These are phyloP conservation scores for Fusarium tanahbumbuense DNA, from an alignment of 2,329 filamentous ascomycete species.

Conservation along the genomic window DNA sequence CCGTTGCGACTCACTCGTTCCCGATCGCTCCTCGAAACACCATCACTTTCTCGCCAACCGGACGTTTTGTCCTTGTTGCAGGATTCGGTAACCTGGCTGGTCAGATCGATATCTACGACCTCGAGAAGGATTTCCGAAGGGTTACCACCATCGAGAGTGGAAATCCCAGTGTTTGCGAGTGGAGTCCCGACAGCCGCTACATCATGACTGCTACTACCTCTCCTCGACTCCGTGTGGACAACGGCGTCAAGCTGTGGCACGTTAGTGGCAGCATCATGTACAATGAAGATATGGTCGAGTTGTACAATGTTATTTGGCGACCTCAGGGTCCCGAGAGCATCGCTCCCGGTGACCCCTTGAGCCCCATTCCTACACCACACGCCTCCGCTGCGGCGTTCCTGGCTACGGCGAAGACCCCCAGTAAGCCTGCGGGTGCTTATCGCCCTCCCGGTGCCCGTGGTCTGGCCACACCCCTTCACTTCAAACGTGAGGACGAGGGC, in stretches of 20 bases:
- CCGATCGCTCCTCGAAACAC: conserved; percentile 91
- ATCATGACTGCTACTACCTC: conserved; percentile 98
- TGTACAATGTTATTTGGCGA: conserved; percentile 92
- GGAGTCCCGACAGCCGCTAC: conserved; percentile 95
- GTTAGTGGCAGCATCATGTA: conserved; percentile 91
- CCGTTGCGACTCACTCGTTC: conserved; percentile 85
- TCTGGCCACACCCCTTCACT: conserved; percentile 87
- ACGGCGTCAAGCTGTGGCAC: conserved; percentile 96
- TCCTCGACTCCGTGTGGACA: conserved; percentile 93
- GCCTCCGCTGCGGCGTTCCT: conserved; percentile 84
- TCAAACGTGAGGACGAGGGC: conserved; percentile 97
- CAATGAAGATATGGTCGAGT: conserved; percentile 91
- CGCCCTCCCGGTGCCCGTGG: conserved; percentile 94
- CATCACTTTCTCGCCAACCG: conserved; percentile 92
- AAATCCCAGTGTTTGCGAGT: conserved; percentile 95
- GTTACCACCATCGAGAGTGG: conserved; percentile 93
- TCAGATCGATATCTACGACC: conserved; percentile 97
- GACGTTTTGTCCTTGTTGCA: conserved; percentile 91
- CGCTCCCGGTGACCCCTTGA: conserved; percentile 75
- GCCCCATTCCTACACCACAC: conserved; percentile 80
- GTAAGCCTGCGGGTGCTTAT: conserved; percentile 97
- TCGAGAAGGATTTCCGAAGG: conserved; percentile 93
- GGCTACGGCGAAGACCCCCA: conserved; percentile 89
- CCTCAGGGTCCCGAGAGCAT: conserved; percentile 74
- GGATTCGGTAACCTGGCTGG: conserved; percentile 98